Evolutionary conservation across 148 eudicot genomes (phyloP).

Genomic region (Silene conica): DNA sequence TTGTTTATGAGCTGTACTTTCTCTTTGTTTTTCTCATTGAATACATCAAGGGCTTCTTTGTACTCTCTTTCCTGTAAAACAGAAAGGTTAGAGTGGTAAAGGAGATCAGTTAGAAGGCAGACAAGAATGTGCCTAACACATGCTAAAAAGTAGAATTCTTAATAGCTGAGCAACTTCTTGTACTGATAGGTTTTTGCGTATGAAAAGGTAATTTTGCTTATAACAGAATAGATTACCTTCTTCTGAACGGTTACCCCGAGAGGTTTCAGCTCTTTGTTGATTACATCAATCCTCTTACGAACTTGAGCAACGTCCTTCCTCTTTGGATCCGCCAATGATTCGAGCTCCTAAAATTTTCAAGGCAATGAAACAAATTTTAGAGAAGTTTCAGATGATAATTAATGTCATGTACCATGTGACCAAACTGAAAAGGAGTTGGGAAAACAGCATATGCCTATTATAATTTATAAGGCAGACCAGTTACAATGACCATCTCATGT

Average conservation of each 20-base stretch:
- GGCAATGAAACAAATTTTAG: not conserved
- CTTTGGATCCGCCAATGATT: slow-evolving; percentile 73
- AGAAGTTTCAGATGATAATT: not conserved
- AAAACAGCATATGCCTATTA: not conserved
- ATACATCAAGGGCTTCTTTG: slow-evolving; percentile 77
- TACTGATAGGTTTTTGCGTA: not conserved
- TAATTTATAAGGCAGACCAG: not conserved
- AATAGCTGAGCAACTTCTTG: not conserved
- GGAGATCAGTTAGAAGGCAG: not conserved
- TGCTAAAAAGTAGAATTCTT: not conserved
- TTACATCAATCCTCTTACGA: slow-evolving; percentile 79
- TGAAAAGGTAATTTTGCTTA: not conserved
- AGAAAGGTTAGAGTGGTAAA: slow-evolving; percentile 6
- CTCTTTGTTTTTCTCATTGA: slow-evolving; percentile 89
- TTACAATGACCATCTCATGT: not conserved
- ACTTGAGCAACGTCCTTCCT: slow-evolving; percentile 75
- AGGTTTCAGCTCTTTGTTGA: slow-evolving; percentile 87
- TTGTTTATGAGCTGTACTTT: slow-evolving; percentile 79
- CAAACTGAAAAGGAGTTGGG: not conserved
- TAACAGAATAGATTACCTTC: slow-evolving; percentile 47
- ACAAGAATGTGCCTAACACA: not conserved
- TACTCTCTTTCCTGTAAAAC: slow-evolving; percentile 66
- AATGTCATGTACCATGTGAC: not conserved
- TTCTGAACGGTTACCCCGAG: slow-evolving; percentile 74
- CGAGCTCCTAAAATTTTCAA: slow-evolving; percentile 56